Evolutionary conservation across 345 rosid species (phyloP).

Genomic region (Pistacia atlantica): DNA sequence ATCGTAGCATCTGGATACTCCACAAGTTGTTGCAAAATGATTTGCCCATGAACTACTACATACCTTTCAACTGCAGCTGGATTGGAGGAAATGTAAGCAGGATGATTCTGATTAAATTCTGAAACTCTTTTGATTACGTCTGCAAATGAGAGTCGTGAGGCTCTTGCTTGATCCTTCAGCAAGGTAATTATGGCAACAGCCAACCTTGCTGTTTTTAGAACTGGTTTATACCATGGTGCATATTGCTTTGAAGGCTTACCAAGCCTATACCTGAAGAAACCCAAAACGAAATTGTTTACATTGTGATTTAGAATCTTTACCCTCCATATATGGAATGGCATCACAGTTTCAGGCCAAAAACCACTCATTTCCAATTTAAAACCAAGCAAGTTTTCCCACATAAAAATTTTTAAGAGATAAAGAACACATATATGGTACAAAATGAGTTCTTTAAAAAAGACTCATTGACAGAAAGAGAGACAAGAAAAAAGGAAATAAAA

Average conservation of each 20-base stretch:
- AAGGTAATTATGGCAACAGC: conserved; percentile 60
- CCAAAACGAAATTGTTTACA: neutral
- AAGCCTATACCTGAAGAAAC: conserved; percentile 69
- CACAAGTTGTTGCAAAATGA: conserved; percentile 68
- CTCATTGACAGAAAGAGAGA: neutral
- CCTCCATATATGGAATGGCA: neutral
- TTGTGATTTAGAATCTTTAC: neutral
- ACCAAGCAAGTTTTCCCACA: neutral
- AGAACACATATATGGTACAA: neutral
- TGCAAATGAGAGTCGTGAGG: conserved; percentile 59
- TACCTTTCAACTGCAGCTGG: conserved; percentile 59
- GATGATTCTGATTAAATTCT: conserved; percentile 40
- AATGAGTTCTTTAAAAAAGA: neutral
- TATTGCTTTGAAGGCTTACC: conserved; percentile 81
- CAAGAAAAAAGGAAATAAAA: neutral
- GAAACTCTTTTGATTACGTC: conserved; percentile 57
- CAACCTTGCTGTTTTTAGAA: conserved; percentile 63
- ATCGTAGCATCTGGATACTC: conserved; percentile 49
- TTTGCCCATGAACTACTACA: conserved; percentile 79
- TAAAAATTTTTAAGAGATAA: neutral
- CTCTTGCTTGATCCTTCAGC: conserved; percentile 57
- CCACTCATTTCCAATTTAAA: neutral
- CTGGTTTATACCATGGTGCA: conserved; percentile 70
- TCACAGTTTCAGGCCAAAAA: neutral
- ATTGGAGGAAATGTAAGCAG: conserved; percentile 65